phyloP scores from a whole-genome alignment of 305 asterid genomes.

The Solanum hybrid region DNA sequence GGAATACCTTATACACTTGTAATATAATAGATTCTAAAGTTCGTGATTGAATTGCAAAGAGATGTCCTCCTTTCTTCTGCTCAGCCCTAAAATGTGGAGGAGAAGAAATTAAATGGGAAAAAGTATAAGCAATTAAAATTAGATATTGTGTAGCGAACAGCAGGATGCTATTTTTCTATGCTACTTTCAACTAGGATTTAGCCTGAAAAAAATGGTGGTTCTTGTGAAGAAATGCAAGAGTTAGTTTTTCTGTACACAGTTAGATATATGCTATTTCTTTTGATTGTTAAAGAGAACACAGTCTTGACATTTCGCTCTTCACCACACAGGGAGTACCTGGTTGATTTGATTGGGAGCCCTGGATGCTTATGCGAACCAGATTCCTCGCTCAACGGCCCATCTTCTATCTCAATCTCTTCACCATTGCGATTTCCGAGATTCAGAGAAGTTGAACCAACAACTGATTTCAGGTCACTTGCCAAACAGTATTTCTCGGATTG shows the following conservation, averaged over 20 bases:
- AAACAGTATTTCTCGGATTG: slow-evolving; percentile 76
- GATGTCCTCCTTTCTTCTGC: background rate
- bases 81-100: background rate
- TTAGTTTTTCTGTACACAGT: background rate
- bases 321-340: slow-evolving; percentile 71
- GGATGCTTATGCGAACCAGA: slow-evolving; percentile 83
- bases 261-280: background rate
- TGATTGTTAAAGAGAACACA: background rate
- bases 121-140: background rate
- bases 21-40: background rate
- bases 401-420: slow-evolving; percentile 86
- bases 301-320: slow-evolving; percentile 12
- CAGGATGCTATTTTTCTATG: background rate
- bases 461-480: slow-evolving; percentile 81
- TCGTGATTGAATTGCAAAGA: background rate
- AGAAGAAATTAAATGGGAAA: background rate
- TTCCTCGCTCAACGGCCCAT: slow-evolving; percentile 90
- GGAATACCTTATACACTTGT: background rate
- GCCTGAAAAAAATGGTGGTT: background rate
- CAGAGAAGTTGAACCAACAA: slow-evolving; percentile 61
- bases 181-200: background rate
- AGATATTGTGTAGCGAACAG: background rate
- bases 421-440: slow-evolving; percentile 87
- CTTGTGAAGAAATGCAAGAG: background rate
- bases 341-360: slow-evolving; percentile 85